Evolutionary conservation across 2,329 filamentous ascomycete genomes (phyloP).

Genomic region (Hawksworthiomyces lignivorus): DNA sequence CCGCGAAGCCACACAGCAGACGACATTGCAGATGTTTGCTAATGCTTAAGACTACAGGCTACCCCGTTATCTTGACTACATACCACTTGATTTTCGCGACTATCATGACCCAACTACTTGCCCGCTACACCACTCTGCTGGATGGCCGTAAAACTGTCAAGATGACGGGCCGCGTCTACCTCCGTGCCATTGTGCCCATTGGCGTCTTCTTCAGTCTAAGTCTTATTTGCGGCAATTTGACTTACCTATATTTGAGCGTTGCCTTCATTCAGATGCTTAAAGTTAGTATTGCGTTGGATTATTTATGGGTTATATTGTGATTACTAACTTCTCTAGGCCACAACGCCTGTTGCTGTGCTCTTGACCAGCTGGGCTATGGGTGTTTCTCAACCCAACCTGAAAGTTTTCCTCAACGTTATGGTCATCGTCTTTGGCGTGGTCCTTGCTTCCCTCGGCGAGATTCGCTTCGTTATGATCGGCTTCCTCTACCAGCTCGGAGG

Average conservation of each 20-base stretch:
- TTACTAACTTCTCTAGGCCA: conserved; percentile 55
- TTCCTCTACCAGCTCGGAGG: conserved; percentile 73
- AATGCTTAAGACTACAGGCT: conserved; percentile 37
- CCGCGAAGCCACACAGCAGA: too few relatives aligned
- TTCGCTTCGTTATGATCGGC: conserved; percentile 78
- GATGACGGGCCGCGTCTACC: conserved; percentile 91
- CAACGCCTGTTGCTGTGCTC: conserved; percentile 87
- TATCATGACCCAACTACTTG: conserved; percentile 87
- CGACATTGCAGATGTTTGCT: too few relatives aligned
- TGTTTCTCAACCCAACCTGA: conserved; percentile 74
- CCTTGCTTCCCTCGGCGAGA: conserved; percentile 91
- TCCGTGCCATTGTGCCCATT: conserved; percentile 89
- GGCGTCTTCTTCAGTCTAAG: conserved; percentile 93
- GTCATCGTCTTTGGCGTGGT: conserved; percentile 92
- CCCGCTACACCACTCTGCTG: conserved; percentile 79
- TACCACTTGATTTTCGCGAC: conserved; percentile 94
- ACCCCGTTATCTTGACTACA: conserved; percentile 79
- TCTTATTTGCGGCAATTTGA: conserved; percentile 92
- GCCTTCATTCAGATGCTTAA: conserved; percentile 99
- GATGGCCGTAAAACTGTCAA: conserved; percentile 94
- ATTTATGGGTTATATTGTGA: too few relatives aligned
- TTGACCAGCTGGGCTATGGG: conserved; percentile 83
- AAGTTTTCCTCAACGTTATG: conserved; percentile 85
- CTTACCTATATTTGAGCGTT: conserved; percentile 90
- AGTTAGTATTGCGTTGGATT: conserved; percentile 38